Evolutionary conservation across 2,329 filamentous ascomycete genomes (phyloP).

Genomic region (Fusarium redolens): DNA sequence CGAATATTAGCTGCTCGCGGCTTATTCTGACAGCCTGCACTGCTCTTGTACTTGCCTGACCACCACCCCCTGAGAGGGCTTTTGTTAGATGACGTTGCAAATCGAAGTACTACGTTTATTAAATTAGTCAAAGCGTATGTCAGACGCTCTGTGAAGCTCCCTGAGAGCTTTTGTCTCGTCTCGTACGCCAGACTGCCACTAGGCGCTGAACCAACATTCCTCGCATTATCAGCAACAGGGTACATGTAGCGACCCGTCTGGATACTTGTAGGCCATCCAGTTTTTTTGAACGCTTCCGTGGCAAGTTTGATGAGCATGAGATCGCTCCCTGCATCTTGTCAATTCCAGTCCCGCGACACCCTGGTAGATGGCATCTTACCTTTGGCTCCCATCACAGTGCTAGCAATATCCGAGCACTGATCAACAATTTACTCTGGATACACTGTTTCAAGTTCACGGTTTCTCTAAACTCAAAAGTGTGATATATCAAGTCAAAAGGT

Average conservation of each 20-base stretch:
- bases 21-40: too few species aligned
- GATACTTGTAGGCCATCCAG: rapidly evolving
- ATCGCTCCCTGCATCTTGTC: neutral
- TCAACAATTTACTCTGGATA: too few species aligned
- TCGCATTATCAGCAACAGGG: rapidly evolving
- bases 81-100: neutral
- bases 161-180: neutral
- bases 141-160: neutral
- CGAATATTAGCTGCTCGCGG: too few species aligned
- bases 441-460: too few species aligned
- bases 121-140: neutral
- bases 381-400: neutral
- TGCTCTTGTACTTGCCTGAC: too few species aligned
- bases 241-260: neutral
- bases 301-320: neutral
- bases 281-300: rapidly evolving
- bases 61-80: too few species aligned
- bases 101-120: neutral
- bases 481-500: too few species aligned
- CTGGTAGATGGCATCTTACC: neutral
- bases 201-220: rapidly evolving
- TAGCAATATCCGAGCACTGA: neutral
- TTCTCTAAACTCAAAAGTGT: too few species aligned
- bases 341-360: too few species aligned
- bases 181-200: rapidly evolving